phyloP scores from a whole-genome alignment of 257 asterid genomes.

The Orobanche coerulescens region DNA sequence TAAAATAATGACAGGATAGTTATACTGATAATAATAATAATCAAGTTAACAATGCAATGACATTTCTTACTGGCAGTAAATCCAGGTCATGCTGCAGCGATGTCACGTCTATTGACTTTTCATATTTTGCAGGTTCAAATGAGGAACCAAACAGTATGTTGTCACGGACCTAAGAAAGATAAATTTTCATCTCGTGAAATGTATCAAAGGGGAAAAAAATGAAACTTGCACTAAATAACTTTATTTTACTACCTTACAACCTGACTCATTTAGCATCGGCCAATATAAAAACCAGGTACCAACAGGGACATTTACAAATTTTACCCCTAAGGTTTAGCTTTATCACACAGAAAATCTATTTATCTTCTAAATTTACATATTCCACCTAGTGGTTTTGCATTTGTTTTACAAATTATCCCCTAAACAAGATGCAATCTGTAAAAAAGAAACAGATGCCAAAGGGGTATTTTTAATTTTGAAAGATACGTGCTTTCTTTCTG shows the following conservation, averaged over 20 bases:
- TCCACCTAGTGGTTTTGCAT: too few species aligned
- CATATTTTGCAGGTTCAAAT: slow-evolving; percentile 55
- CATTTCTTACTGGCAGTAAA: slow-evolving; percentile 58
- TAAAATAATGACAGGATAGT: background rate
- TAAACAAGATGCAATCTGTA: background rate
- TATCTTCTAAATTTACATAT: background rate
- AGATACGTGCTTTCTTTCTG: background rate
- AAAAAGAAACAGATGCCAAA: too few species aligned
- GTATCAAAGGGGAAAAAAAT: background rate
- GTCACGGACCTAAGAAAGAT: slow-evolving; percentile 66
- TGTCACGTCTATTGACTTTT: slow-evolving; percentile 67
- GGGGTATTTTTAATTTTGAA: background rate
- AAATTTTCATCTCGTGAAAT: slow-evolving; percentile 19
- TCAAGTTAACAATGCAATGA: slow-evolving; percentile 1
- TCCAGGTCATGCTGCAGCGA: slow-evolving; percentile 86
- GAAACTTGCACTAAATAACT: background rate
- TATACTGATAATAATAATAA: background rate
- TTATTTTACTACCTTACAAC: background rate
- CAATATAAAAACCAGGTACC: background rate
- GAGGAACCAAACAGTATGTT: slow-evolving; percentile 82
- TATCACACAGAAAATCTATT: background rate
- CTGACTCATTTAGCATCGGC: slow-evolving; percentile 3
- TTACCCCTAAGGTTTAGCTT: background rate
- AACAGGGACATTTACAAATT: background rate
- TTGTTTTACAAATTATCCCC: too few species aligned